A percentile compares a stretch with the other conserved stretches of the same genome.
Conservation (phyloP, 257 asterid species). For the Buddleja alternifolia region DNA sequence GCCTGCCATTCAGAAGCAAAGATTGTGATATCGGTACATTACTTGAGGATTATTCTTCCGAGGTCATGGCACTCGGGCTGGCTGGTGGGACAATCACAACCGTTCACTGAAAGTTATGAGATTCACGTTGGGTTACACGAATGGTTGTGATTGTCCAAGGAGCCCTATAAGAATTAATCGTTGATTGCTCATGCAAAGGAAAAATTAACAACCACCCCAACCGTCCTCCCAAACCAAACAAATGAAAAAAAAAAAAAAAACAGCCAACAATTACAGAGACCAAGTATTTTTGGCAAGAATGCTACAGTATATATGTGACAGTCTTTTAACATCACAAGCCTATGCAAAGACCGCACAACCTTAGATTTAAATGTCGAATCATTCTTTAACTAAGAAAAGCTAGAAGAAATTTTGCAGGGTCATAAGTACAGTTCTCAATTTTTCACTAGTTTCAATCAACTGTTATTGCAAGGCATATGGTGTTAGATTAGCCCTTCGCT, state of each 20-base stretch:
- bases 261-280: background rate
- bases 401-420: background rate
- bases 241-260: no score
- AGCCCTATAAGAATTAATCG: no score
- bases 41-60: no score
- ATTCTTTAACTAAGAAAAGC: background rate
- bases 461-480: background rate
- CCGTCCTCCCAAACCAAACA: no score
- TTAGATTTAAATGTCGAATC: background rate
- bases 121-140: no score
- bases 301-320: background rate
- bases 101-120: no score
- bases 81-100: no score
- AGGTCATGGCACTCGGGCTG: no score
- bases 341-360: background rate
- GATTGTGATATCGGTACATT: background rate
- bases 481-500: no score
- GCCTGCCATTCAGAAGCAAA: constrained; percentile 52
- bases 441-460: background rate
- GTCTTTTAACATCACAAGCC: background rate
- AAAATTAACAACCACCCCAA: no score
- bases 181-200: no score
- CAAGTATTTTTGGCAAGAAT: background rate
- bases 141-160: no score
- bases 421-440: background rate